Evolutionary conservation across 306 rosid genomes (phyloP), one percentile per base, ranked within the genome.

Genomic region (Vigna trinervia): DNA sequence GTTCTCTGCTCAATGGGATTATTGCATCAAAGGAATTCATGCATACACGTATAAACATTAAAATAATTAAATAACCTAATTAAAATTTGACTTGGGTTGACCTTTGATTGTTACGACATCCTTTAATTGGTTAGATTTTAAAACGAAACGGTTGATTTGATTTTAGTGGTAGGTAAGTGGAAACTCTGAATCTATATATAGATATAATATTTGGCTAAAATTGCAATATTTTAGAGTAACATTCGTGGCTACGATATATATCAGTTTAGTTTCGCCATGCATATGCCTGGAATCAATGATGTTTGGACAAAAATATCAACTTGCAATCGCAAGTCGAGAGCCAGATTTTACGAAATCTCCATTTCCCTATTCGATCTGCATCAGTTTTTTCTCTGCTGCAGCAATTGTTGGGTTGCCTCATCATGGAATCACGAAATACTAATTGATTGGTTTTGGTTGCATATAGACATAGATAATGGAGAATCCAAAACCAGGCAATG

Each of bases 61-160:
- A 1, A 39, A 39, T 39, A 32, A 32, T 15, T 69, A 30, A 9
- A 28, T 6, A 19, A 47, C 19, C 51, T 14, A 36, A 6, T 22
- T 41, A 45, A 76, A 67, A 43, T n/a, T 67, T 23, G 47, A 77
- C 26, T 1, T 14, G 32, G 56, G 69, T 56, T 78, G 69, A 30
- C 69, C 36, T 67, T 54, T 4, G 58, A 59, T 59, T 20, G 15
- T 47, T 15, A 23, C 12, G 15, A 48, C 70, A 14, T 11, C 45
- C 48, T 78, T 70, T 34, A 78, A 36, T 75, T 62, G 71, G 72
- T 78, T 71, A 71, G n/a, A 34, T 62, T 75, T 15, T 4, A 34
- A 26, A 57, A 43, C 48, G 4, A 7, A 43, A 78, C 19, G 13
- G 30, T 67, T 77, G 46, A 45, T 47, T 57, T 59, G 60, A 61